Evolutionary conservation across 148 eudicot genomes (phyloP), one percentile per base, ranked within the genome.

Genomic region (Cornus suecica): DNA sequence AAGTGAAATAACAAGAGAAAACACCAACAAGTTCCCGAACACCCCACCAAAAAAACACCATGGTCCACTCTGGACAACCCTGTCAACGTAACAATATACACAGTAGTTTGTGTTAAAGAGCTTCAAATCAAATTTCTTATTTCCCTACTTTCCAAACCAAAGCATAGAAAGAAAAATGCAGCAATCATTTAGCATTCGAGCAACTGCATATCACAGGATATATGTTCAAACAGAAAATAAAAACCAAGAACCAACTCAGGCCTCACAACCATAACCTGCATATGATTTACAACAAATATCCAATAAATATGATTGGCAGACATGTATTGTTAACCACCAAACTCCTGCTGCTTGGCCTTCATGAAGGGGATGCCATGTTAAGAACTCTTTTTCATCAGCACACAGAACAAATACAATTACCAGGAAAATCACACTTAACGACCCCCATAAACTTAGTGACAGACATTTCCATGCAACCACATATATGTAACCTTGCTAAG

Each of bases 161-260:
- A 58, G 9, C 62, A 58, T 5, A 58, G 62, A 58, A 48, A 8
- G n/a, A 24, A 58, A n/a, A n/a, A 20, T 22, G 7, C 9, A 58
- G 62, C 62, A 42, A 58, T 60, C 8, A 37, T 37, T 10, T 6
- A 37, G 42, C 0, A 37, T 37, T 3, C 66, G 31, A 58, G 51
- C 3, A 31, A 13, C 66, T 0, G 24, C 62, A 20, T 29, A 14
- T 25, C 58, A 29, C 26, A 52, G 10, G 34, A 18, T 52, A 18
- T 22, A 42, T 42, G 22, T n/a, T 64, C 76, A 41, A 64, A 41
- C 69, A 31, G 37, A 73, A 74, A 64, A 72, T 6, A 45, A 73
- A 74, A 73, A 74, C 42, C 54, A 74, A 26, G 60, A 27, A 60
- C 32, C 18, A 64, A 5, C 62, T 9, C 20, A 64, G 69, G 60